phyloP scores from a whole-genome alignment of 768 basidiomycete species.

The Podaxis sp. region DNA sequence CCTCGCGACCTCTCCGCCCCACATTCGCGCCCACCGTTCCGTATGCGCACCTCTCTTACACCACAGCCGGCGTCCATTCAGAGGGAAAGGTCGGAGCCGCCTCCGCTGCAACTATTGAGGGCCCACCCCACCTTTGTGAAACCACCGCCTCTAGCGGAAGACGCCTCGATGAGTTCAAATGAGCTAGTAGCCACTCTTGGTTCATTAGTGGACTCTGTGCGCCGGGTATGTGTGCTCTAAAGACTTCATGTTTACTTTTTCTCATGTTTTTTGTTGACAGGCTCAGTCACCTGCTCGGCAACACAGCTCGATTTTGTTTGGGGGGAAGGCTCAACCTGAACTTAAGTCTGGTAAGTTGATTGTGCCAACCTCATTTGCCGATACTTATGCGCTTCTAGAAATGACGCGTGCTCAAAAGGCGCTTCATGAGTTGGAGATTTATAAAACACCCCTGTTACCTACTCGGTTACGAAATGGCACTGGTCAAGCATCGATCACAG shows the following conservation, averaged over 20 bases:
- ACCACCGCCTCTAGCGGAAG: slow-evolving; percentile 42
- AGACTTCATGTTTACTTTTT: slow-evolving; percentile 10
- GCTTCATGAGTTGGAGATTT: slow-evolving; percentile 71
- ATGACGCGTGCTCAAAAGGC: slow-evolving; percentile 62
- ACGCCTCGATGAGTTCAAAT: slow-evolving; percentile 16
- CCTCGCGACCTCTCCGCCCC: slow-evolving; percentile 46
- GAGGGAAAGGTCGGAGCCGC: slow-evolving; percentile 62
- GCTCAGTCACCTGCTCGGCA: slow-evolving; percentile 51
- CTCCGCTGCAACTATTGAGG: slow-evolving; percentile 58
- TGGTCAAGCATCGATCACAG: slow-evolving; percentile 35
- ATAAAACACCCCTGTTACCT: slow-evolving; percentile 77
- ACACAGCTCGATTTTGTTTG: slow-evolving; percentile 52
- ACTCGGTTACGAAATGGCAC: slow-evolving; percentile 47
- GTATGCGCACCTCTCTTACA: slow-evolving; percentile 68
- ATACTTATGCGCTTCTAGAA: slow-evolving; percentile 17
- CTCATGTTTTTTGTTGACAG: slow-evolving; percentile 28
- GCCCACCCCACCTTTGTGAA: slow-evolving; percentile 72
- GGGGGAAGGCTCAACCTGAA: slow-evolving; percentile 30
- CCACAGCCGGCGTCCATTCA: slow-evolving; percentile 51
- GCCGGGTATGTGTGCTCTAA: slow-evolving; percentile 43
- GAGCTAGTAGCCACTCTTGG: slow-evolving; percentile 51
- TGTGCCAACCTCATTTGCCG: neutral
- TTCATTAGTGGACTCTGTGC: slow-evolving; percentile 54
- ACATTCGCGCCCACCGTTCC: slow-evolving; percentile 52
- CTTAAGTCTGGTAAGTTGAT: slow-evolving; percentile 26